Evolutionary conservation across 192 early-diverging fungal genomes (phyloP).

Genomic region (Pilobolus umbonatus): DNA sequence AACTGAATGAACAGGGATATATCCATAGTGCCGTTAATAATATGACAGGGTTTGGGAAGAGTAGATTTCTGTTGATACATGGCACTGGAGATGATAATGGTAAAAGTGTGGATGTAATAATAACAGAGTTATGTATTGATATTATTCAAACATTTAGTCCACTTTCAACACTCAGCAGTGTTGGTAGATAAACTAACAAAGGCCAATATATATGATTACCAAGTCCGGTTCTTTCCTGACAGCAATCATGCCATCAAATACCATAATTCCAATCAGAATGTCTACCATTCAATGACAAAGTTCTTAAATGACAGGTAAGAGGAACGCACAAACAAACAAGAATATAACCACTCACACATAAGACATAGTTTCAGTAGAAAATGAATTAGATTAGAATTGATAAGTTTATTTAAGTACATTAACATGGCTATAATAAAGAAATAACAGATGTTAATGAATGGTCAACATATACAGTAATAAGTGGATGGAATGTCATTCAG

Average conservation of each 20-base stretch:
- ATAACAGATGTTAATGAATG: no score
- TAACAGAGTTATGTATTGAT: background rate
- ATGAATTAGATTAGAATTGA: background rate
- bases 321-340: background rate
- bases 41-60: constrained; percentile 76
- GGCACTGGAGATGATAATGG: constrained; percentile 86
- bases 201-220: constrained; percentile 69
- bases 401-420: no score
- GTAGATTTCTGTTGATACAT: constrained; percentile 81
- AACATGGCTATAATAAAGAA: no score
- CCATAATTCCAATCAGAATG: constrained; percentile 66
- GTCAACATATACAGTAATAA: background rate
- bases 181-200: constrained; percentile 75
- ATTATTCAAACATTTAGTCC: no score
- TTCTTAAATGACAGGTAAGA: constrained; percentile 33
- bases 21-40: constrained; percentile 65
- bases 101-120: constrained; percentile 14
- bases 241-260: constrained; percentile 83
- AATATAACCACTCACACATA: background rate
- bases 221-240: constrained; percentile 86
- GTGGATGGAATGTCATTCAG: background rate
- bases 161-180: constrained; percentile 84
- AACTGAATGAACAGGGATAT: constrained; percentile 76
- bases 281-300: constrained; percentile 37
- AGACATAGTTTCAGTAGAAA: background rate